phyloP scores from a whole-genome alignment of 31 red algal species.

The Odonthalia washingtoniensis region DNA sequence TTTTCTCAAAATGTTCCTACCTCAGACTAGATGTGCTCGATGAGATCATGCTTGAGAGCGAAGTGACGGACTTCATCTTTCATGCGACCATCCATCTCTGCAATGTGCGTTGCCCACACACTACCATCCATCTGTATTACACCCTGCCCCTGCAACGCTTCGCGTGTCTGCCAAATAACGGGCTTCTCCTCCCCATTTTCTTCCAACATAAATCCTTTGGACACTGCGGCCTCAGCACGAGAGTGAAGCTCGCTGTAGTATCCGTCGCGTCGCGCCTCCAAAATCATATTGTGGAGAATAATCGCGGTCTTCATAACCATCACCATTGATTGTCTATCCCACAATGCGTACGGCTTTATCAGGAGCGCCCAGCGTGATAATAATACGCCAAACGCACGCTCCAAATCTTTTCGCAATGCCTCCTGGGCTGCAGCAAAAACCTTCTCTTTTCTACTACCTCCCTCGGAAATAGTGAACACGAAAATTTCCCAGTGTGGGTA shows the following conservation, averaged over 20 bases:
- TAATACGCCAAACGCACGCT: conserved; percentile 10
- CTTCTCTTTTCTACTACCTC: not conserved
- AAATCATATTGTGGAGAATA: conserved; percentile 30
- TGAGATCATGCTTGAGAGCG: not conserved
- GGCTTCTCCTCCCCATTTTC: not conserved
- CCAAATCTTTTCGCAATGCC: conserved; percentile 12
- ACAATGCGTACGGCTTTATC: not conserved
- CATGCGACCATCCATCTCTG: not conserved
- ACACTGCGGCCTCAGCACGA: not conserved
- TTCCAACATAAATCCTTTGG: not conserved
- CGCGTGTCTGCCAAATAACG: not conserved
- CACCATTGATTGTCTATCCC: not conserved
- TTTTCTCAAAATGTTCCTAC: not conserved
- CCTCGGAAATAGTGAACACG: not conserved
- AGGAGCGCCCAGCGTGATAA: not conserved
- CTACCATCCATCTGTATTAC: not conserved
- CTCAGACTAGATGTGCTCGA: not conserved
- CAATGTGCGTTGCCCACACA: not conserved
- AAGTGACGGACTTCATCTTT: not conserved
- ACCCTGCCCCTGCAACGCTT: not conserved
- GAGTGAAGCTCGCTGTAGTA: not conserved
- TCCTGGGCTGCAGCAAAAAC: not conserved
- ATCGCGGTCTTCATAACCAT: not conserved
- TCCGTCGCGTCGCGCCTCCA: conserved; percentile 12
- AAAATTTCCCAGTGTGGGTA: not conserved